Evolutionary conservation across 2,329 filamentous ascomycete species (phyloP), one percentile per base, ranked within the genome.

Genomic region (Fusarium dimerum): DNA sequence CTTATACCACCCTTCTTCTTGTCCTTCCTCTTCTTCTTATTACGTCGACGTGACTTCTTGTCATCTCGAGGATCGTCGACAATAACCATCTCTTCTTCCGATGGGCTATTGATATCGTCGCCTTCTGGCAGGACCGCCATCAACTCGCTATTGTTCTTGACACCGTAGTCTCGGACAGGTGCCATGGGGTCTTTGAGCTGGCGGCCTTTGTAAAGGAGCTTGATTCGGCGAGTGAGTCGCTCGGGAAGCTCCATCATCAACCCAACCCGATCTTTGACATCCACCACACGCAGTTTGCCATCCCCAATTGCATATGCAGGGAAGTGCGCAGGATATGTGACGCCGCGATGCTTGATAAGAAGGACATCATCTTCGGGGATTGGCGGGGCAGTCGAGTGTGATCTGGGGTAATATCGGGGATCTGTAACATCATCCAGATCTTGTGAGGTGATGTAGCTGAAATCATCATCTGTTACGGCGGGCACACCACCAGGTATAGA

Each of bases 361-460:
- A 92, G 73, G 11, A 90, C 77, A 64, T 92, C 89, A 54, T 89
- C 88, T 56, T 89, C 86, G 58, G 67, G 73, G 40, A 64, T 68
- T 54, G 66, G 68, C 42, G 70, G 61, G 39, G 64, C 62, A 8
- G 68, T 63, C 29, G 72, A 68, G 45, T 65, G 68, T 40, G 69
- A 65, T 46, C 71, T 70, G 29, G 75, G 70, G 51, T 77, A 74
- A 56, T 79, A 77, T n/a, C 64, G 68, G 65, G 62, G 58, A 64
- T 71, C 64, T 55, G 60, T 67, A 55, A 66, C 67, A 66, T 75
- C 71, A 54, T 83, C 78, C 39, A 92, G 71, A 64, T 92, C 88
- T 64, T 89, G 84, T 29, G 86, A 85, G n/a, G 88, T 91, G 67
- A 92, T 92, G 75, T 93, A 92, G 68, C 84, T 87, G 70, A 86